phyloP scores from a whole-genome alignment of 768 basidiomycete genomes.

The Tricholoma furcatifolium region DNA sequence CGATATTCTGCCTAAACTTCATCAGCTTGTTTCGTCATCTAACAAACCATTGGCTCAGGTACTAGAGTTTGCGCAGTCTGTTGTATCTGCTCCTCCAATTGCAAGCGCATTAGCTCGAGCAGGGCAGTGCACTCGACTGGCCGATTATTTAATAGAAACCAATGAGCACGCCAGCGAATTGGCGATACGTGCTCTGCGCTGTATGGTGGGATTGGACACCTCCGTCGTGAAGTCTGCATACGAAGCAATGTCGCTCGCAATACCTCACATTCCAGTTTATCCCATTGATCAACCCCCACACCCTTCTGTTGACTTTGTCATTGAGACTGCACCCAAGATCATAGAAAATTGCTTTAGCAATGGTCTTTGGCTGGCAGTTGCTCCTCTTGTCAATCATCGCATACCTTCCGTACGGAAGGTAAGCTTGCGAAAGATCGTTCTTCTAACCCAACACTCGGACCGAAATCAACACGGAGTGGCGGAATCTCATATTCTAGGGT shows the following conservation, averaged over 20 bases:
- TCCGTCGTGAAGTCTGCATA: constrained; percentile 16
- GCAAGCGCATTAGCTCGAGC: constrained; percentile 16
- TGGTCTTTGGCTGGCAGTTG: constrained; percentile 11
- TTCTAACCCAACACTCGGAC: constrained; percentile 14
- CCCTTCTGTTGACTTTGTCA: constrained; percentile 14
- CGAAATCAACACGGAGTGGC: constrained; percentile 18
- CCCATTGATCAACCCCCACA: constrained; percentile 4
- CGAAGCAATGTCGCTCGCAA: constrained; percentile 9
- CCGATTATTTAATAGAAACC: constrained; percentile 14
- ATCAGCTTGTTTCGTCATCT: constrained; percentile 15
- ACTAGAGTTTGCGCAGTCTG: constrained; percentile 11
- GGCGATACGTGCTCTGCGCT: constrained; percentile 16
- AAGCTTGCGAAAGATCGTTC: constrained; percentile 14
- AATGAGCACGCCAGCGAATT: constrained; percentile 12
- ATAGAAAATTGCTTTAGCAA: constrained; percentile 19
- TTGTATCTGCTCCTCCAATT: constrained; percentile 16
- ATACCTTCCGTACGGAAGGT: constrained; percentile 13
- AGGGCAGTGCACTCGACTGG: constrained; percentile 14
- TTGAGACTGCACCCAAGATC: constrained; percentile 18
- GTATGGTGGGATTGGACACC: constrained; percentile 17
- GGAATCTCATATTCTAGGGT: constrained; percentile 13
- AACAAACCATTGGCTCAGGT: constrained; percentile 10
- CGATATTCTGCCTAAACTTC: constrained; percentile 17
- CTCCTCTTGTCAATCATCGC: constrained; percentile 17
- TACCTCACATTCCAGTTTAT: constrained; percentile 12